Conservation (phyloP, 768 basidiomycete genomes). For the Solioccasus polychromus region DNA sequence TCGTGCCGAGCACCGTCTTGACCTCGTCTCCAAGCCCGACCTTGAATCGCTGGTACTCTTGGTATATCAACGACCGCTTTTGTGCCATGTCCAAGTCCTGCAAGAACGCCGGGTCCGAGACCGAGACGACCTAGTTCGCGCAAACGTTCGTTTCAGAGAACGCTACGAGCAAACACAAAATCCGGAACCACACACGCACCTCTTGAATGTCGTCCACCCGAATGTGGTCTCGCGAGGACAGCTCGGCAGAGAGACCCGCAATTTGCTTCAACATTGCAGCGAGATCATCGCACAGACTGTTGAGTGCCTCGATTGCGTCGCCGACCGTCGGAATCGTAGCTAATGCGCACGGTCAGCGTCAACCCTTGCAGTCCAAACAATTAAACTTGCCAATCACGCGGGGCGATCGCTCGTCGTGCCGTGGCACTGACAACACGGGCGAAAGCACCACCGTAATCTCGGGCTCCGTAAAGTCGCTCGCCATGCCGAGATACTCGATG, state of each 20-base stretch:
- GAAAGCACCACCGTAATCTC: conserved; percentile 73
- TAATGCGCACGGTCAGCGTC: conserved; percentile 23
- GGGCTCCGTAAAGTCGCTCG: conserved; percentile 76
- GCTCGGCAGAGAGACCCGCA: conserved; percentile 62
- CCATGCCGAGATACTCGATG: conserved; percentile 64
- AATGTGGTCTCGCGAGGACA: conserved; percentile 70
- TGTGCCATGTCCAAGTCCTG: conserved; percentile 68
- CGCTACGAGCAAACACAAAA: too few species aligned
- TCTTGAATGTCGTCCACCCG: conserved; percentile 69
- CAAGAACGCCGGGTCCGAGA: conserved; percentile 53
- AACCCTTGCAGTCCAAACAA: not conserved
- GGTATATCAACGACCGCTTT: conserved; percentile 62
- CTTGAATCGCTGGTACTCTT: conserved; percentile 53
- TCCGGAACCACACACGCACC: too few species aligned
- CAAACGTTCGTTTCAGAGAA: too few species aligned
- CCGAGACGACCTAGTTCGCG: conserved; percentile 53
- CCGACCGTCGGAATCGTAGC: conserved; percentile 77
- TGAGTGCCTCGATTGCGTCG: conserved; percentile 66
- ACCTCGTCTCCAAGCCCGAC: conserved; percentile 42
- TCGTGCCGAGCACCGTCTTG: conserved; percentile 55
- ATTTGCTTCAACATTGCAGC: conserved; percentile 62
- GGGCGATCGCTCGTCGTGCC: conserved; percentile 54
- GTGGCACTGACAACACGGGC: conserved; percentile 56
- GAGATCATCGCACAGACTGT: conserved; percentile 60
- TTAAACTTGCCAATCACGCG: conserved; percentile 53